These are phyloP conservation scores for Hanseniaspora mollemarum DNA, from an alignment of 805 yeast species.

Conservation along the genomic window DNA sequence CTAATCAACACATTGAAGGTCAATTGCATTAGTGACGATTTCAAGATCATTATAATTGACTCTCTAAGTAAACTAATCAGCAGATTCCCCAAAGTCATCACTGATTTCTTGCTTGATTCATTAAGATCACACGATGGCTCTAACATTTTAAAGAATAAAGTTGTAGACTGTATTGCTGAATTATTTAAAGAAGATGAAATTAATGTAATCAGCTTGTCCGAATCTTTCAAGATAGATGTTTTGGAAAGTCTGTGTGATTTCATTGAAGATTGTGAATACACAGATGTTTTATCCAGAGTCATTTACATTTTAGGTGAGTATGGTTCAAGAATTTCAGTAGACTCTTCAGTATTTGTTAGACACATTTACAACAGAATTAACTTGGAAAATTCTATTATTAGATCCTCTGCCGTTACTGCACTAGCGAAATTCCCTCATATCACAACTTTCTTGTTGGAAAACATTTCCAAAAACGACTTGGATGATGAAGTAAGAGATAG, in stretches of 20 bases:
- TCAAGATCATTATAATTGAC: constrained; percentile 86
- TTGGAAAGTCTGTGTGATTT: constrained; percentile 87
- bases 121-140: constrained; percentile 83
- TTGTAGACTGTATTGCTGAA: constrained; percentile 87
- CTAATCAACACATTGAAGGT: constrained; percentile 78
- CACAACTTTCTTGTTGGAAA: constrained; percentile 53
- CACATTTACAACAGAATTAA: constrained; percentile 95
- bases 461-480: constrained; percentile 67
- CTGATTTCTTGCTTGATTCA: constrained; percentile 67
- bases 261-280: constrained; percentile 95
- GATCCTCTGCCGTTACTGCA: constrained; percentile 92
- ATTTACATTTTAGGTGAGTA: constrained; percentile 85
- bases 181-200: constrained; percentile 42
- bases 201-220: constrained; percentile 40
- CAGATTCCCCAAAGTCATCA: constrained; percentile 81
- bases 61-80: constrained; percentile 85
- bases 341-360: constrained; percentile 84
- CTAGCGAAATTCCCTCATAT: constrained; percentile 71
- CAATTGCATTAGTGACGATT: constrained; percentile 91
- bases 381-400: constrained; percentile 83
- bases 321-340: constrained; percentile 57
- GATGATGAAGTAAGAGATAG: constrained; percentile 98
- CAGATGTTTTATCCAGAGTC: constrained; percentile 86
- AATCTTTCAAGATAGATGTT: constrained; percentile 70
- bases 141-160: constrained; percentile 67